Percentiles rank a stretch among this genome's conserved stretches.
These are phyloP conservation scores for Voacanga thouarsii DNA, from an alignment of 257 asterid species.

Conservation along the genomic window DNA sequence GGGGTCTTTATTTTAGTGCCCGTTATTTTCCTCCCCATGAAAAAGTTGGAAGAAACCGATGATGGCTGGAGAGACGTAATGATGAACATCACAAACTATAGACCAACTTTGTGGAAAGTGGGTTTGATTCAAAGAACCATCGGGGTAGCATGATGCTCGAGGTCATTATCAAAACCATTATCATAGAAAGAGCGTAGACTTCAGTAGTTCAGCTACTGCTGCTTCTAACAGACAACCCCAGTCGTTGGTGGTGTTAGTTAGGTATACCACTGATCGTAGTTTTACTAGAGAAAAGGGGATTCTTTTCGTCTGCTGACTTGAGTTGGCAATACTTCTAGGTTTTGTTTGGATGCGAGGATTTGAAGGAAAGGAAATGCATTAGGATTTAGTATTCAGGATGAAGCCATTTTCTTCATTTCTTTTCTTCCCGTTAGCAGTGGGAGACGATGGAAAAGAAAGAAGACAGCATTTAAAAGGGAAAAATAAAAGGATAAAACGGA, in stretches of 20 bases:
- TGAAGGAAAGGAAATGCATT: background rate
- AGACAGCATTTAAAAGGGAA: too few relatives aligned
- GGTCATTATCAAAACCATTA: background rate
- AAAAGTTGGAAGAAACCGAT: background rate
- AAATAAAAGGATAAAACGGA: too few relatives aligned
- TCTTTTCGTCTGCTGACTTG: background rate
- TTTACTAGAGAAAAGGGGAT: background rate
- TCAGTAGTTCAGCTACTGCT: background rate
- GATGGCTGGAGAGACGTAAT: background rate
- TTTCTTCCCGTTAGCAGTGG: background rate
- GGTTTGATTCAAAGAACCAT: background rate
- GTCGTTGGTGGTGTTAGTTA: background rate
- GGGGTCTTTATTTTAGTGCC: background rate
- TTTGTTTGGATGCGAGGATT: background rate
- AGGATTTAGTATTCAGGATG: too few relatives aligned
- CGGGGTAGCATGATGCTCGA: background rate
- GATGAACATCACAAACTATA: constrained; percentile 1
- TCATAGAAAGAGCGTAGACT: too few relatives aligned
- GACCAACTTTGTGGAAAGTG: constrained; percentile 5
- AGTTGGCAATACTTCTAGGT: background rate
- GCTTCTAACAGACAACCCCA: background rate
- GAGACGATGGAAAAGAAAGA: too few relatives aligned
- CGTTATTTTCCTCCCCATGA: background rate
- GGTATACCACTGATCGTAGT: background rate
- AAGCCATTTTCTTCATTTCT: background rate